Evolutionary conservation across 192 early-diverging fungal genomes (phyloP), one percentile per base, ranked within the genome.

Genomic region (Backusella tarrabulga): DNA sequence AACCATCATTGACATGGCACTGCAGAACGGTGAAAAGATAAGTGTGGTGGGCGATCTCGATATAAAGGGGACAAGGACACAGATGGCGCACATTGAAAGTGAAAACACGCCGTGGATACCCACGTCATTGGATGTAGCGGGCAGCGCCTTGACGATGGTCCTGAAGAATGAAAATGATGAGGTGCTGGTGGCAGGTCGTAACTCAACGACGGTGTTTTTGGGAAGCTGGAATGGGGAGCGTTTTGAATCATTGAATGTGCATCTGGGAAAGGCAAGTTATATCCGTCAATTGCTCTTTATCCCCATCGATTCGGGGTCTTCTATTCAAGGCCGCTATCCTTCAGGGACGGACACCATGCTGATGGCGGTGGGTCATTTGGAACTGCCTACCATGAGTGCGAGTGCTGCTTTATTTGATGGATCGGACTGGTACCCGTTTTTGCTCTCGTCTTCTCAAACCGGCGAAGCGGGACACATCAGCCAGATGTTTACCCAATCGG

Each of bases 361-460:
- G 1, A 73, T 88, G 44, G 80, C 86, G 1, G 81, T 78, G 34
- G 87, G 87, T 0, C 56, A 79, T 3, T 72, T 88, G 9, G 78
- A 84, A 7, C 68, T 88, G 2, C 75, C 77, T 1, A 72, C 50
- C 26, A 73, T 72, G 26, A 83, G 83, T 38, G 82, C 79, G 0
- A 83, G 81, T 19, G 67, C 82, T 8, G 87, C 86, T 0, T 80
- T 88, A 36, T 88, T 80, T 72, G 86, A 88, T 81, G 87, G 87
- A 0, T 67, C 79, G 5, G 54, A 71, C 5, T 86, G 84, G 81
- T 87, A 82, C 76, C 87, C 87, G 0, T 87, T 71, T 36, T 38
- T 81, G 12, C 12, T 88, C 4, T 72, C 80, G 15, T 77, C 84
- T 35, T 77, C 83, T 2, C 52, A 42, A 23, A 80, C 52, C 14